phyloP scores from a whole-genome alignment of 495 filamentous ascomycete species.

The Penicillium atrosanguineum region DNA sequence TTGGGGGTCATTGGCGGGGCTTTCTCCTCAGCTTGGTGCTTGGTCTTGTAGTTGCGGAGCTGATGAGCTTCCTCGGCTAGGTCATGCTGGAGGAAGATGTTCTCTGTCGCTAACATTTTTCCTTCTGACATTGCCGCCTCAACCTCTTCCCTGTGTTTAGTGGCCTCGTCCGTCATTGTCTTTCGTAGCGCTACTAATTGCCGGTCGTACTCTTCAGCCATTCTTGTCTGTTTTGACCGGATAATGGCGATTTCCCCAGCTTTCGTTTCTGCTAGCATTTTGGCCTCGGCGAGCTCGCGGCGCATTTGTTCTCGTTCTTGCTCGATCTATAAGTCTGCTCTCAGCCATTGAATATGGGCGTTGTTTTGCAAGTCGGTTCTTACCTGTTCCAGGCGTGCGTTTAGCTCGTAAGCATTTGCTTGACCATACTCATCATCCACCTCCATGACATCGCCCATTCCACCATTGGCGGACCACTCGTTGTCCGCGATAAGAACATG shows the following conservation, averaged over 20 bases:
- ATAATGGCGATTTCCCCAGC: slow-evolving; percentile 67
- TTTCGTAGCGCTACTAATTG: slow-evolving; percentile 51
- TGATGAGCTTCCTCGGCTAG: slow-evolving; percentile 56
- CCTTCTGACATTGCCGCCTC: slow-evolving; percentile 54
- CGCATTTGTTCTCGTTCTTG: slow-evolving; percentile 50
- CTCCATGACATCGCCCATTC: slow-evolving; percentile 24
- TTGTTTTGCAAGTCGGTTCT: background rate
- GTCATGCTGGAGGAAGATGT: slow-evolving; percentile 64
- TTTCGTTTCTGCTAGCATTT: slow-evolving; percentile 50
- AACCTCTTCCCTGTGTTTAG: slow-evolving; percentile 54
- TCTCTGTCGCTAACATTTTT: slow-evolving; percentile 62
- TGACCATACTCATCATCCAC: slow-evolving; percentile 33
- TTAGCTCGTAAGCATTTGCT: slow-evolving; percentile 9
- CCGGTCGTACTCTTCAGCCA: slow-evolving; percentile 55
- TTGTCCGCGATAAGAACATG: slow-evolving; percentile 4
- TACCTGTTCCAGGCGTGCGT: slow-evolving; percentile 36
- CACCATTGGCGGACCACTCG: slow-evolving; percentile 8
- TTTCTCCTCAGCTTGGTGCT: slow-evolving; percentile 36
- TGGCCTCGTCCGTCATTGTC: slow-evolving; percentile 52
- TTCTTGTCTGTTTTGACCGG: slow-evolving; percentile 58
- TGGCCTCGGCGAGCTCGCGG: slow-evolving; percentile 48
- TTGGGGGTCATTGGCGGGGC: slow-evolving; percentile 54
- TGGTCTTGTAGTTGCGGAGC: slow-evolving; percentile 45
- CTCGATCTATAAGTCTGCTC: slow-evolving; percentile 41
- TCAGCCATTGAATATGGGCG: slow-evolving; percentile 22